Evolutionary conservation across 441 rosid species (phyloP).

Genomic region (Arabidopsis lyrata): DNA sequence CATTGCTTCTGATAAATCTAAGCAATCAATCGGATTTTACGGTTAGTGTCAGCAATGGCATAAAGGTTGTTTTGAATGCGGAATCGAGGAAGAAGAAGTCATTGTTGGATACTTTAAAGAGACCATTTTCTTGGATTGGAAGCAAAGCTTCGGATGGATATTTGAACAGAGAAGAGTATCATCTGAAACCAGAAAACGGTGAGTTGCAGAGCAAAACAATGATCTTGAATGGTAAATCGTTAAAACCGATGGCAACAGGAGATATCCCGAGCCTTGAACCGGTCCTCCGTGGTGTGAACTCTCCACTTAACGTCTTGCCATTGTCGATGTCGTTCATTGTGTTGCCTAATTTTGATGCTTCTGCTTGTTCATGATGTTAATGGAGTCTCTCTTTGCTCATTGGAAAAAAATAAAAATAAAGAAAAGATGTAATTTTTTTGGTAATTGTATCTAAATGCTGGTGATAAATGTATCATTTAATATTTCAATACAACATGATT

Average conservation of each 20-base stretch:
- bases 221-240: constrained; percentile 80
- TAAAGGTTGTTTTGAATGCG: constrained; percentile 42
- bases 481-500: neutral
- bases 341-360: constrained; percentile 81
- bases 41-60: constrained; percentile 55
- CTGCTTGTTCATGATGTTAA: constrained; percentile 58
- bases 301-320: constrained; percentile 64
- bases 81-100: constrained; percentile 46
- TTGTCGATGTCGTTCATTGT: constrained; percentile 82
- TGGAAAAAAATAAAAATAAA: neutral
- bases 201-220: constrained; percentile 68
- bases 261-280: constrained; percentile 76
- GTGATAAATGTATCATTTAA: constrained; percentile 11
- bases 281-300: constrained; percentile 47
- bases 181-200: constrained; percentile 77
- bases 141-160: constrained; percentile 52
- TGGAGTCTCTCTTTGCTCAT: neutral
- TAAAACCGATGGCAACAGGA: constrained; percentile 54
- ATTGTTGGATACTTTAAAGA: constrained; percentile 60
- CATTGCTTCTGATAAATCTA: constrained; percentile 81
- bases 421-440: constrained; percentile 30
- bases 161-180: constrained; percentile 84
- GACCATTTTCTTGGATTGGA: constrained; percentile 70
- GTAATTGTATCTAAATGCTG: constrained; percentile 44
- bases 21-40: constrained; percentile 70